These are phyloP conservation scores for Cochlearia excelsa DNA, from an alignment of 345 rosid genomes.

Conservation along the genomic window DNA sequence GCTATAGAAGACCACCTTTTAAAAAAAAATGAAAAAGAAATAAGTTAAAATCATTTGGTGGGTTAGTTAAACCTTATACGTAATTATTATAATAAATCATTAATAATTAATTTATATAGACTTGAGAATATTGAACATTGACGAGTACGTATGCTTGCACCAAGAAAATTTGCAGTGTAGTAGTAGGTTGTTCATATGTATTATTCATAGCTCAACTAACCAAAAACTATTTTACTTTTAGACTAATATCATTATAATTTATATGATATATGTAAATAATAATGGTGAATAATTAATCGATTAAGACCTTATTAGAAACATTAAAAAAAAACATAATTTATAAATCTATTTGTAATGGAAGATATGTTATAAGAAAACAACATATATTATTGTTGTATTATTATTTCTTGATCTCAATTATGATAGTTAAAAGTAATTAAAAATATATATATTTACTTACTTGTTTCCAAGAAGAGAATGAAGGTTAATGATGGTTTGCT, in stretches of 20 bases:
- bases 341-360: too few relatives aligned
- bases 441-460: conserved; percentile 30
- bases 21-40: background rate
- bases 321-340: too few relatives aligned
- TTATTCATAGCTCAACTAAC: conserved; percentile 13
- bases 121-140: conserved; percentile 19
- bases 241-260: background rate
- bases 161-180: conserved; percentile 27
- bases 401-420: conserved; percentile 6
- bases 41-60: conserved; percentile 1
- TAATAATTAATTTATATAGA: background rate
- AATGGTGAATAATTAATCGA: too few relatives aligned
- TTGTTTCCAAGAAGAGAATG: conserved; percentile 46
- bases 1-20: conserved; percentile 41
- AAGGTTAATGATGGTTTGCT: conserved; percentile 50
- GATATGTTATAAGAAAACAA: too few relatives aligned
- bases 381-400: too few relatives aligned
- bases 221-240: conserved; percentile 10
- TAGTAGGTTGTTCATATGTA: conserved; percentile 23
- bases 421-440: background rate
- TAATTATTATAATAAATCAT: too few relatives aligned
- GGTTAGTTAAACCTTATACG: conserved; percentile 26
- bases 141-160: conserved; percentile 27
- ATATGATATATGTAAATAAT: background rate
- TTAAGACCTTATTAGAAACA: too few relatives aligned